Conservation (phyloP, 441 rosid species). For the Adansonia rubrostipa region DNA sequence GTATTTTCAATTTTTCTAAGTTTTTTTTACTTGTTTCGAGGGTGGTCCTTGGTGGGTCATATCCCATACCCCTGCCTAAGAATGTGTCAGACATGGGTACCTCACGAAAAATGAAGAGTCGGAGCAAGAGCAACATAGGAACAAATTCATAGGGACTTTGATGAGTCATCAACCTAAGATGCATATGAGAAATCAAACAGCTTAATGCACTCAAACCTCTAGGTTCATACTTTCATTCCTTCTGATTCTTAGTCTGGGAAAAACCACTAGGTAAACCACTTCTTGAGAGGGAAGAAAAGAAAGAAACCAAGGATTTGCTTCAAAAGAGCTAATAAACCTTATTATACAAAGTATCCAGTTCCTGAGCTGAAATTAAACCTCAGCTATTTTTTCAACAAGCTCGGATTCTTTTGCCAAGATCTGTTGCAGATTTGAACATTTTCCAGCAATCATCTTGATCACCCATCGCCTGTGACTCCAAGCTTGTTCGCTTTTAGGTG, state of each 20-base stretch:
- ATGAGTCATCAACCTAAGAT: background rate
- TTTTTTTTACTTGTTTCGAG: no score
- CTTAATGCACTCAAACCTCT: constrained; percentile 6
- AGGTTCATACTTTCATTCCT: background rate
- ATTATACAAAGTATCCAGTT: constrained; percentile 50
- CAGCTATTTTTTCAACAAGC: constrained; percentile 82
- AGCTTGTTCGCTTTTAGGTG: constrained; percentile 90
- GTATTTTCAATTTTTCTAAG: no score
- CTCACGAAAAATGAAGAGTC: no score
- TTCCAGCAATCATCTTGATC: constrained; percentile 67
- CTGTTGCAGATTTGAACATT: constrained; percentile 49
- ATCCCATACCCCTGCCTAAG: no score
- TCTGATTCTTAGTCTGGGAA: background rate
- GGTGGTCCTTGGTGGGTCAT: no score
- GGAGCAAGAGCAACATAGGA: background rate
- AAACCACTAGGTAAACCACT: constrained; percentile 1
- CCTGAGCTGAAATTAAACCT: constrained; percentile 70
- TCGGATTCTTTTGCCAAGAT: constrained; percentile 79
- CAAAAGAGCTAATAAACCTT: constrained; percentile 55
- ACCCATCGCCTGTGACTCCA: constrained; percentile 99
- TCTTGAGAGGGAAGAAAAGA: constrained; percentile 27
- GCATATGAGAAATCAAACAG: constrained; percentile 1
- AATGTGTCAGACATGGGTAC: no score
- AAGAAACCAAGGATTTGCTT: constrained; percentile 24
- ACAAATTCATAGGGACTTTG: background rate